Evolutionary conservation across 225 moss, liverwort and hornwort genomes (phyloP).

Genomic region (Sphagnum contortum): DNA sequence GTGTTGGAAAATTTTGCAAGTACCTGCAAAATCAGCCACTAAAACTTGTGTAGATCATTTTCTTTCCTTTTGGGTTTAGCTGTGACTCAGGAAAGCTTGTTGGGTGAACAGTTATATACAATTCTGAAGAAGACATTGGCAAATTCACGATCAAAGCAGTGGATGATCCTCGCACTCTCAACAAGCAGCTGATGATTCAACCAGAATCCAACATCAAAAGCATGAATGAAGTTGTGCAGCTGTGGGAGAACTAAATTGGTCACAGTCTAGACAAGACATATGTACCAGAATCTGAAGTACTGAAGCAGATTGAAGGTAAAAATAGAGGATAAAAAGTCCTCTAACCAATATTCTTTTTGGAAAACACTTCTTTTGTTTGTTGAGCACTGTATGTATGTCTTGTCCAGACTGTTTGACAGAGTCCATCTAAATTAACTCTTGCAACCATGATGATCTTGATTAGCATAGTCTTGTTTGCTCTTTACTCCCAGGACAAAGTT

Average conservation of each 20-base stretch:
- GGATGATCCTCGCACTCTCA: slow-evolving; percentile 34
- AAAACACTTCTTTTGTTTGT: too few relatives aligned
- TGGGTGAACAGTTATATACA: slow-evolving; percentile 10
- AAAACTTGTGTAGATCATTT: neutral
- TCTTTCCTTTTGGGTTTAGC: neutral
- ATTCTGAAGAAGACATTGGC: slow-evolving; percentile 27
- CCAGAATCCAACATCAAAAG: slow-evolving; percentile 14
- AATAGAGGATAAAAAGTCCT: too few relatives aligned
- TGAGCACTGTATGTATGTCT: too few relatives aligned
- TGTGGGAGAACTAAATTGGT: slow-evolving; percentile 43
- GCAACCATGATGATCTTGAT: too few relatives aligned
- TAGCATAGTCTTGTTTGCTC: too few relatives aligned
- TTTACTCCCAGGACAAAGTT: too few relatives aligned
- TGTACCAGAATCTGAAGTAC: slow-evolving; percentile 14
- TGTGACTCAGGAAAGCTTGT: neutral
- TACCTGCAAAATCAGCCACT: neutral
- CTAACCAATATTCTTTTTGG: too few relatives aligned
- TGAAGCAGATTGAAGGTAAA: slow-evolving; percentile 17
- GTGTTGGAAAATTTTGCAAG: neutral
- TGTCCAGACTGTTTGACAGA: too few relatives aligned
- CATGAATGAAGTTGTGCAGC: slow-evolving; percentile 20
- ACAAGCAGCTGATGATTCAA: slow-evolving; percentile 26
- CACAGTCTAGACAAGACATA: slow-evolving; percentile 27
- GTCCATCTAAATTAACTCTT: too few relatives aligned
- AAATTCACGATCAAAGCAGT: slow-evolving; percentile 21